Percentiles rank a stretch among this genome's conserved stretches.
phyloP scores from a whole-genome alignment of 352 stramenopile genomes.

The Phytophthora pinifolia region DNA sequence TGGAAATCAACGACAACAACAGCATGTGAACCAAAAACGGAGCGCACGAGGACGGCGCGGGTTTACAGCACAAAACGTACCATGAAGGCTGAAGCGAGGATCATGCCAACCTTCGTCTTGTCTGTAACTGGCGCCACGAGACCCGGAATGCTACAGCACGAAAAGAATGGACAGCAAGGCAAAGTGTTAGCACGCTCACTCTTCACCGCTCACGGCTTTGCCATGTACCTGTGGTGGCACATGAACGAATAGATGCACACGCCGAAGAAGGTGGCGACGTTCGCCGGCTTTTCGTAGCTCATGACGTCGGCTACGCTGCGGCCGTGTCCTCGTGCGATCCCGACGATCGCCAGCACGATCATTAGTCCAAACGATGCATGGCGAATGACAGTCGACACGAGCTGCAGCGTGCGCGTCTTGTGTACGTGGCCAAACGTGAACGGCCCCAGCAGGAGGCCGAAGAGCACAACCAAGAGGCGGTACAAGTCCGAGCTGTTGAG shows the following conservation, averaged over 20 bases:
- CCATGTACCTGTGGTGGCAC: conserved; percentile 82
- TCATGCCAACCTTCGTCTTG: conserved; percentile 69
- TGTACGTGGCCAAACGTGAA: conserved; percentile 84
- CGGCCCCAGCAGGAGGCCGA: conserved; percentile 68
- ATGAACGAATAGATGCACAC: conserved; percentile 92
- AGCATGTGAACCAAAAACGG: conserved; percentile 7
- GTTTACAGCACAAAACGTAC: conserved; percentile 31
- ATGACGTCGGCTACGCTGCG: conserved; percentile 64
- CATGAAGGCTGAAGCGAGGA: conserved; percentile 69
- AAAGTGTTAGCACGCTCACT: conserved; percentile 1
- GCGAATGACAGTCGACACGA: conserved; percentile 80
- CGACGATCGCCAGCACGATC: conserved; percentile 74
- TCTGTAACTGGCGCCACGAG: conserved; percentile 82
- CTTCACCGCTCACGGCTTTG: not conserved
- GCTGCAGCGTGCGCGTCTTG: conserved; percentile 80
- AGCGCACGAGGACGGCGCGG: conserved; percentile 5
- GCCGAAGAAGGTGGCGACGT: conserved; percentile 83
- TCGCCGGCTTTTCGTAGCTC: conserved; percentile 68
- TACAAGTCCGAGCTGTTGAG: conserved; percentile 84
- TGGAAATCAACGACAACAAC: conserved; percentile 1
- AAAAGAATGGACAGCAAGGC: not conserved
- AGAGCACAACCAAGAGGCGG: conserved; percentile 75
- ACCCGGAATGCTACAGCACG: conserved; percentile 58
- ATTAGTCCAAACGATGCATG: conserved; percentile 85
- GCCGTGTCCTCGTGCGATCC: conserved; percentile 66